Base-by-base conservation (phyloP, 495 filamentous ascomycete species). In the Penicillium pulvis region DNA sequence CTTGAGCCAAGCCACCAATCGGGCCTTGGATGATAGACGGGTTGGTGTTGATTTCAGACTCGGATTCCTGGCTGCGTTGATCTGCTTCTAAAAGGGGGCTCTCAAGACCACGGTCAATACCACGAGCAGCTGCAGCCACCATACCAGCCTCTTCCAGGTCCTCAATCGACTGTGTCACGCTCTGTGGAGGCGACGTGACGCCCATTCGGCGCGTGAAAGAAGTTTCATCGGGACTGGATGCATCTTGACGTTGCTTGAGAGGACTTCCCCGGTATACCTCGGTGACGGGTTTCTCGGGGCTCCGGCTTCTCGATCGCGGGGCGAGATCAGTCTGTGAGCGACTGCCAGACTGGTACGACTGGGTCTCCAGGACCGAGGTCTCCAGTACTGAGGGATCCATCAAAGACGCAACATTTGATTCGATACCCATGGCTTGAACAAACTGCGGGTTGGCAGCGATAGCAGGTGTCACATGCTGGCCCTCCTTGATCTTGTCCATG, bases 401-500 rank as follows among this genome's bases (percentile, higher is more conserved):
- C 9, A 97, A 79, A 8, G 91, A 95, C 11, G 92, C 93, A 35
- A 96, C 92, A 23, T 87, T 88, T 33, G 92, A 96, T 71, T 96
- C 91, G 5, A 93, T 87, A 7, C 80, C 88, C n/a, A 81, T 56
- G 4, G 86, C 87, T 50, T 90, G 85, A 2, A 92, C 81, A 65
- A 89, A 89, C 50, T 89, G 79, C 17, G 91, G 88, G 59, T 91
- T 95, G 17, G 86, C 83, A 33, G 81, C 88, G 26, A 88, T 71
- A 3, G 82, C 83, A 45, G 82, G 82, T 2, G 63, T 63, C 20
- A 96, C 84, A 49, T 87, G 82, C 59, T 90, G 88, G 19, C 84
- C 88, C 44, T 86, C 79, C 28, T 84, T 78, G 33, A 87, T 73
- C 31, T 73, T 81, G 45, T 88, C 87, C 28, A 88, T 68, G 63